Evolutionary conservation across 805 yeast genomes (phyloP).

Genomic region (Yarrowia osloensis): DNA sequence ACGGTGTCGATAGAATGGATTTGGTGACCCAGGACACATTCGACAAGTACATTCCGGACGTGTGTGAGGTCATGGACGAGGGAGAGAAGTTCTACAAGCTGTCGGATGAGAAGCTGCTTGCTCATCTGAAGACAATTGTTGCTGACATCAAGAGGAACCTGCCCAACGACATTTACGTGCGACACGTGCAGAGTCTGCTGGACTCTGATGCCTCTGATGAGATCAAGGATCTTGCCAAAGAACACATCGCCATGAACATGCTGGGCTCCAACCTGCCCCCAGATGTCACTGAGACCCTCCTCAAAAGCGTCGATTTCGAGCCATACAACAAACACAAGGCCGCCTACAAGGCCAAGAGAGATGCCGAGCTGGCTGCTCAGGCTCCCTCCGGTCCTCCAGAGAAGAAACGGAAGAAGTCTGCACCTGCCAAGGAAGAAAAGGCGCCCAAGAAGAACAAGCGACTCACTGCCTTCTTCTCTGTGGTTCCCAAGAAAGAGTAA

Average conservation of each 20-base stretch:
- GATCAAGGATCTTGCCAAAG: slow-evolving; percentile 6
- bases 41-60: slow-evolving; percentile 12
- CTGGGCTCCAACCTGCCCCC: slow-evolving; percentile 26
- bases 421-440: slow-evolving; percentile 2
- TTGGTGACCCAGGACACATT: slow-evolving; percentile 4
- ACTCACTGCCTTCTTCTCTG: slow-evolving; percentile 22
- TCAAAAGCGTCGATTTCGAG: slow-evolving; percentile 18
- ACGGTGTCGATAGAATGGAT: slow-evolving; percentile 19
- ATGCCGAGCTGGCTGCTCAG: slow-evolving; percentile 6
- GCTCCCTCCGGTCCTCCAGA: neutral
- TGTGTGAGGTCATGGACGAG: slow-evolving; percentile 26
- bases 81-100: slow-evolving; percentile 26
- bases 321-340: neutral
- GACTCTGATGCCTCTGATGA: slow-evolving; percentile 10
- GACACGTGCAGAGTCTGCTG: slow-evolving; percentile 16
- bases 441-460: slow-evolving; percentile 16
- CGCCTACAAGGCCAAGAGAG: neutral
- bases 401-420: slow-evolving; percentile 9
- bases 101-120: neutral
- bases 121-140: neutral
- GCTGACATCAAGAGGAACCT: neutral
- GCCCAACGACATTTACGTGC: slow-evolving; percentile 9
- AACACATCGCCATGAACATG: slow-evolving; percentile 19
- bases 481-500: slow-evolving; percentile 19
- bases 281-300: neutral